Conservation (phyloP, 495 filamentous ascomycete species). For the Bathelium albidoporum region DNA sequence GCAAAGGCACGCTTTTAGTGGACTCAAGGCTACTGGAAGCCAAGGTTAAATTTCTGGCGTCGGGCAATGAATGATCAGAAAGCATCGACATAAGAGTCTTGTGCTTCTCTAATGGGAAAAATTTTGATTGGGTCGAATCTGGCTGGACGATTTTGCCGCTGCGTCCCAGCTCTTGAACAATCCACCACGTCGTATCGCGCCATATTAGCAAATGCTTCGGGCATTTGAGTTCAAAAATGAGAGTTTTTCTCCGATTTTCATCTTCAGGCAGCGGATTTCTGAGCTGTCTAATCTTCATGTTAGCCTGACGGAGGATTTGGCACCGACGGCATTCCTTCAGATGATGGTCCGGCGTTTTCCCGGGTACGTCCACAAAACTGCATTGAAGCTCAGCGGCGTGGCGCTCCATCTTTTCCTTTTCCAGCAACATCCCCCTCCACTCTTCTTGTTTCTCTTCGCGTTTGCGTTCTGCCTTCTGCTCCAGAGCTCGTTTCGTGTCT, state of each 20-base stretch:
- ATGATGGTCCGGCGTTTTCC: conserved; percentile 10
- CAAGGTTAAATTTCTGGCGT: conserved; percentile 17
- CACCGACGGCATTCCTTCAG: conserved; percentile 15
- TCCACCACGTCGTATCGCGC: conserved; percentile 40
- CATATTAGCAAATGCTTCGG: conserved; percentile 40
- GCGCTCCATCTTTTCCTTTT: conserved; percentile 30
- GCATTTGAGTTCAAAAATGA: conserved; percentile 48
- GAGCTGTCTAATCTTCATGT: conserved; percentile 41
- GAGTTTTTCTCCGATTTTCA: conserved; percentile 30
- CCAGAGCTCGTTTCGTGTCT: conserved; percentile 32
- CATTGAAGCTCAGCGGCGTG: conserved; percentile 19
- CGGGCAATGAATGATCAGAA: conserved; percentile 28
- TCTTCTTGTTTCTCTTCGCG: conserved; percentile 37
- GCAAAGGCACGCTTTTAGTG: background rate
- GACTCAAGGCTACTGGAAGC: conserved; percentile 9
- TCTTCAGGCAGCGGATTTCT: conserved; percentile 52
- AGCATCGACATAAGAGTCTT: background rate
- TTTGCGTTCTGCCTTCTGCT: conserved; percentile 23
- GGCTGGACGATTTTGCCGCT: background rate
- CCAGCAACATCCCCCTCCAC: conserved; percentile 24
- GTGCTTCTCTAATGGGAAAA: conserved; percentile 6
- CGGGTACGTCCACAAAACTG: conserved; percentile 18
- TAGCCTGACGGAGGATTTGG: conserved; percentile 23
- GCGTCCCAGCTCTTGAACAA: conserved; percentile 1
- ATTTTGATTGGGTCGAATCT: background rate